Conservation (phyloP, 208 protist genomes). For the Naegleria gruberi region DNA sequence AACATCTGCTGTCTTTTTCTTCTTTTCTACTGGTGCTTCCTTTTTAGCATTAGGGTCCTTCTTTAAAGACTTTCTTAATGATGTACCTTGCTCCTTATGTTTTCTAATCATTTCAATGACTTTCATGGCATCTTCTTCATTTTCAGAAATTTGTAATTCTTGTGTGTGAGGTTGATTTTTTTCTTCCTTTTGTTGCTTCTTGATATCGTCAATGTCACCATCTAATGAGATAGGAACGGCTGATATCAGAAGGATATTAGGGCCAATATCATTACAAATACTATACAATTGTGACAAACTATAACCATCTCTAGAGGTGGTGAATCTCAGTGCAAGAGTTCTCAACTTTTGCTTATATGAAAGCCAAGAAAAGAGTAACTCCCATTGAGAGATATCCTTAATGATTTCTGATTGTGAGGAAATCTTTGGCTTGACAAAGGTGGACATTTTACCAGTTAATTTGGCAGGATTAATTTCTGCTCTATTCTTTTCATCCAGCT, state of each 20-base stretch:
- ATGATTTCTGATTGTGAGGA: neutral
- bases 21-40: neutral
- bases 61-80: neutral
- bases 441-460: neutral
- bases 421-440: neutral
- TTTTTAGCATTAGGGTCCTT: neutral
- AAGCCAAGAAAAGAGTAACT: neutral
- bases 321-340: neutral
- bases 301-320: slow-evolving; percentile 18
- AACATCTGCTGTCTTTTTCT: neutral
- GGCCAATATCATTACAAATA: neutral
- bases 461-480: neutral
- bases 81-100: neutral
- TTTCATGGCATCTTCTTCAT: slow-evolving; percentile 5
- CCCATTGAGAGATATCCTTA: neutral
- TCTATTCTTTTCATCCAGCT: slow-evolving; percentile 14
- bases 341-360: neutral
- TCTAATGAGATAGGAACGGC: neutral
- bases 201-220: slow-evolving; percentile 1
- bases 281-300: neutral
- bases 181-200: neutral
- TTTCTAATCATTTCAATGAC: slow-evolving; percentile 13
- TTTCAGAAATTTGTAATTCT: neutral
- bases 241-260: neutral
- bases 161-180: neutral